Evolutionary conservation across 768 basidiomycete genomes (phyloP).

Genomic region (Phlebiopsis gigantea): DNA sequence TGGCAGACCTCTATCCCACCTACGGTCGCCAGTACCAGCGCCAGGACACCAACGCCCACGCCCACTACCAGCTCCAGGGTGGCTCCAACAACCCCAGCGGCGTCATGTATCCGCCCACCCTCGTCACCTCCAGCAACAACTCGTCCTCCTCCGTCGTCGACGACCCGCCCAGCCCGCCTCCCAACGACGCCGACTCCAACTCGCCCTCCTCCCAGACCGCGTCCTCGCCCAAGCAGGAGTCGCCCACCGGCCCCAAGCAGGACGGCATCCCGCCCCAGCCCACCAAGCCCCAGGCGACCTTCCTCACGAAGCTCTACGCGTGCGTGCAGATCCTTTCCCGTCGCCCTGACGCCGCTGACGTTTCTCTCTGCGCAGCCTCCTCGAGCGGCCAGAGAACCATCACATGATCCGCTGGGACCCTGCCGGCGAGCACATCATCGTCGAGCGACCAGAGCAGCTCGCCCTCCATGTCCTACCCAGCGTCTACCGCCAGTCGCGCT

Average conservation of each 20-base stretch:
- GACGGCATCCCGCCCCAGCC: conserved; percentile 36
- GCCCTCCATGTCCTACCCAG: conserved; percentile 91
- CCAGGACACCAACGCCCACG: conserved; percentile 24
- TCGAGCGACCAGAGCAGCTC: conserved; percentile 89
- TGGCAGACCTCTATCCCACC: conserved; percentile 44
- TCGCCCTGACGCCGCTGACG: background rate
- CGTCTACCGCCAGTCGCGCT: conserved; percentile 94
- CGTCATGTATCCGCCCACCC: conserved; percentile 24
- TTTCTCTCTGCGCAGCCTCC: conserved; percentile 45
- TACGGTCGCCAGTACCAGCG: conserved; percentile 40
- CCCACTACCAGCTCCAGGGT: conserved; percentile 19
- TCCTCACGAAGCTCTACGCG: conserved; percentile 96
- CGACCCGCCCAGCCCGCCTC: conserved; percentile 15
- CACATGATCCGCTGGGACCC: conserved; percentile 98
- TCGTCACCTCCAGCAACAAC: conserved; percentile 11
- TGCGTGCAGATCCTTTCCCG: conserved; percentile 35
- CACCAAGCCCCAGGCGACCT: conserved; percentile 84
- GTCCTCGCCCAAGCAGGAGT: conserved; percentile 29
- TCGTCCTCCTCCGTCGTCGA: conserved; percentile 10
- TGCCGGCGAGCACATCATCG: conserved; percentile 91
- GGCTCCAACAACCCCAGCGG: conserved; percentile 8
- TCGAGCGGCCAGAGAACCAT: conserved; percentile 89
- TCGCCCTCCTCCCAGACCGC: conserved; percentile 17
- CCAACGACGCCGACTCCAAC: conserved; percentile 20
- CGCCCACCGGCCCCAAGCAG: conserved; percentile 33